Evolutionary conservation across 345 rosid species (phyloP).

Genomic region (Eucalyptus paniculata): DNA sequence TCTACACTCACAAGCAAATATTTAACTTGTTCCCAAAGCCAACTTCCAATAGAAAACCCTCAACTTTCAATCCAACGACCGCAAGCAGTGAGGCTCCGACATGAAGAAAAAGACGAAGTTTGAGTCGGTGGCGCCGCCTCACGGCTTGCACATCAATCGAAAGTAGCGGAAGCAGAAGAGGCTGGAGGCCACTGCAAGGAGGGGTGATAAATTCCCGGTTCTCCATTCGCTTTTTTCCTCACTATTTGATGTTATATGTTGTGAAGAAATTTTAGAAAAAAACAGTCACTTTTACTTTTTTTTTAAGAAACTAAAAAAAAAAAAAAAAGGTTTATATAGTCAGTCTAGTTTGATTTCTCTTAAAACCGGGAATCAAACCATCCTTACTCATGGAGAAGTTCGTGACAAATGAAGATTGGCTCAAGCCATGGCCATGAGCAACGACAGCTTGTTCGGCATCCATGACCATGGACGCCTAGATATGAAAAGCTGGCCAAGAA

Average conservation of each 20-base stretch:
- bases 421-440: background rate
- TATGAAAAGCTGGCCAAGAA: background rate
- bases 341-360: accelerated
- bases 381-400: background rate
- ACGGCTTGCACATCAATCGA: too few relatives aligned
- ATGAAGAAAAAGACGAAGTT: too few relatives aligned
- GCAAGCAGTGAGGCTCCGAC: too few relatives aligned
- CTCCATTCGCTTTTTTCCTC: too few relatives aligned
- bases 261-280: too few relatives aligned
- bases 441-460: background rate
- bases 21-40: background rate
- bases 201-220: too few relatives aligned
- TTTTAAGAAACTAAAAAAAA: accelerated
- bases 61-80: too few relatives aligned
- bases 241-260: accelerated
- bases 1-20: background rate
- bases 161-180: too few relatives aligned
- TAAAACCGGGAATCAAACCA: accelerated
- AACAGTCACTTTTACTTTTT: too few relatives aligned
- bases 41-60: background rate
- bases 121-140: too few relatives aligned
- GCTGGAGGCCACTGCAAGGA: too few relatives aligned
- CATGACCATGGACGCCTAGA: background rate
- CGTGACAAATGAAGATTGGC: background rate
- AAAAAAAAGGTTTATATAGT: accelerated